A percentile compares a stretch with the other conserved stretches of the same genome.
Conservation (phyloP, 2,329 filamentous ascomycete genomes). For the Aureobasidium mangrovei region DNA sequence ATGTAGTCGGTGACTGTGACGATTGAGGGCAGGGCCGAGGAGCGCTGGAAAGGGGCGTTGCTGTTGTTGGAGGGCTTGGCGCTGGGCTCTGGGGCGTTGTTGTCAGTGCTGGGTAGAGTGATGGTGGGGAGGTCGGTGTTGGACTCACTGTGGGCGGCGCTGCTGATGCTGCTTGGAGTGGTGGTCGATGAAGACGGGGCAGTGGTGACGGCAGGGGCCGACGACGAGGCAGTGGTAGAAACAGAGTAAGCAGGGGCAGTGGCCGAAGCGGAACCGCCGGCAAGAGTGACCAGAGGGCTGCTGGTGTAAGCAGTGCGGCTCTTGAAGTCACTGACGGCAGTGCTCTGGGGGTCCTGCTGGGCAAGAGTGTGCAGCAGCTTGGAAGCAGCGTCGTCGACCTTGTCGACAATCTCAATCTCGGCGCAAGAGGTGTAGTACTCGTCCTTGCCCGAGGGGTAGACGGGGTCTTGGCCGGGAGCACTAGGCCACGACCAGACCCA, state of each 20-base stretch:
- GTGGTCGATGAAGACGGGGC: neutral
- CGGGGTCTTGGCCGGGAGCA: slow-evolving; percentile 29
- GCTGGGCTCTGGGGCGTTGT: neutral
- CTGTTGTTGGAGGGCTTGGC: neutral
- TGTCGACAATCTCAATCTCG: slow-evolving; percentile 44
- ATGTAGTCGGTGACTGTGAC: slow-evolving; percentile 6
- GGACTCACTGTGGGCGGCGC: neutral
- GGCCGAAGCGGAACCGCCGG: slow-evolving; percentile 1
- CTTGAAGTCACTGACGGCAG: slow-evolving; percentile 32
- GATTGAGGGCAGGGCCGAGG: neutral
- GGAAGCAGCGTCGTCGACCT: slow-evolving; percentile 3
- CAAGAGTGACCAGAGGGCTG: slow-evolving; percentile 19
- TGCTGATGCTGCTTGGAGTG: neutral
- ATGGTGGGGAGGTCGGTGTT: neutral
- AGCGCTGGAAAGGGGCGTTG: neutral
- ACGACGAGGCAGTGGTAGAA: neutral
- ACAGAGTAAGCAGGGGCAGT: neutral
- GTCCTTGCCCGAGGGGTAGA: slow-evolving; percentile 38
- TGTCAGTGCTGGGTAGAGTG: neutral
- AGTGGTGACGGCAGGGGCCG: neutral
- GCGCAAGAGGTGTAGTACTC: slow-evolving; percentile 54
- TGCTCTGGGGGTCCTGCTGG: slow-evolving; percentile 36
- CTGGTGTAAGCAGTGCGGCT: slow-evolving; percentile 33
- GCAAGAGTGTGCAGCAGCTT: slow-evolving; percentile 21
- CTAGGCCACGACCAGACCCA: slow-evolving; percentile 96